Evolutionary conservation across 2,329 filamentous ascomycete genomes (phyloP), one percentile per base, ranked within the genome.

Genomic region (Paraphaeosphaeria sporulosa): DNA sequence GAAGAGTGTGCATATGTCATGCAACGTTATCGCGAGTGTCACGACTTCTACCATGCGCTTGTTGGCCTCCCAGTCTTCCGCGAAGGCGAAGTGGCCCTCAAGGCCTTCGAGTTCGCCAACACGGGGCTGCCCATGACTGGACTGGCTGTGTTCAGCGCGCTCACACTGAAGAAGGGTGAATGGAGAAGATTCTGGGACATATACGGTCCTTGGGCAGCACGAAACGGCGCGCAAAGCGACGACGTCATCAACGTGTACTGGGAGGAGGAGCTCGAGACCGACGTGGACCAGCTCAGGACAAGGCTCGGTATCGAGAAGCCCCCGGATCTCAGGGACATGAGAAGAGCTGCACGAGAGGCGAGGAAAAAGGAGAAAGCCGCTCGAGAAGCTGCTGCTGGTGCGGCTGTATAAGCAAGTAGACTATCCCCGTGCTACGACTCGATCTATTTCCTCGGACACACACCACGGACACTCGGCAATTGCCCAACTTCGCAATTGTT

Each of bases 1-100:
- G 89, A 91, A 69, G 95, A 99, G 80, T 96, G 94, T 76, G 95
- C 95, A 38, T 99, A 98, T 81, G 95, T 98, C 19, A 96, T 99
- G 91, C 95, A 98, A 82, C 88, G 95, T 56, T 99, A 99, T 79
- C 89, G 95, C 63, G 95, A 99, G 80, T 96, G 91, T 67, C 95
- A 99, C 78, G 95, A 99, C 77, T 97, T 99, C 79, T 97, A 96
- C 81, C 95, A 99, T 78, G 94, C 95, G 0, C 83, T 99, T 55
- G 97, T 94, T 0, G 94, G 94, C 0, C 80, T 99, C 50, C 95
- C 95, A 0, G 87, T 96, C 44, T 90, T 97, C 64, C 86, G 93
- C n/a, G 95, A 99, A 82, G 95, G 95, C 27, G 95, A 99, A 82
- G 86, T 99, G 13, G 95, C 94, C n/a, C 85, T 99, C 68, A 99